These are phyloP conservation scores for Chamaenerion angustifolium DNA, from an alignment of 345 rosid species.

Conservation along the genomic window DNA sequence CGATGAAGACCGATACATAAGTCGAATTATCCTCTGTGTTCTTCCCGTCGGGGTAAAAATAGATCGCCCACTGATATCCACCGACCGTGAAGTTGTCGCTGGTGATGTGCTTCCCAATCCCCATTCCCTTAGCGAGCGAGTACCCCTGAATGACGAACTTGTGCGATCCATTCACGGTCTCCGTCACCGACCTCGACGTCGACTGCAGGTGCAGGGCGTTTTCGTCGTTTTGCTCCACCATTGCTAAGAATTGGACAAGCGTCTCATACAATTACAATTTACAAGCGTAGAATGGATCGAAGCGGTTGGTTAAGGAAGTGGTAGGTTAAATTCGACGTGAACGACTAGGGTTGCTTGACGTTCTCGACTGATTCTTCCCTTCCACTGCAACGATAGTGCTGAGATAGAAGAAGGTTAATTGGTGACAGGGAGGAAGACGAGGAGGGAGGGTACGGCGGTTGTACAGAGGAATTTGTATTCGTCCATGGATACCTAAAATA, in stretches of 20 bases:
- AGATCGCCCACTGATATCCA: slow-evolving; percentile 57
- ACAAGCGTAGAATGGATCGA: not conserved
- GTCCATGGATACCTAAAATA: too few relatives aligned
- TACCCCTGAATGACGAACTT: slow-evolving; percentile 36
- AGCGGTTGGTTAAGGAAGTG: not conserved
- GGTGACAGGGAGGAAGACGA: too few relatives aligned
- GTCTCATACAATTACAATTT: not conserved
- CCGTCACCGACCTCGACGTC: slow-evolving; percentile 37
- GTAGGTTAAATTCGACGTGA: too few relatives aligned
- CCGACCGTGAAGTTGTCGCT: slow-evolving; percentile 52
- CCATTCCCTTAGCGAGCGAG: slow-evolving; percentile 56
- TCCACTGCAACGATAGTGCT: too few relatives aligned
- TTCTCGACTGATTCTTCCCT: too few relatives aligned
- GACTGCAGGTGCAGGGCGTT: slow-evolving; percentile 15
- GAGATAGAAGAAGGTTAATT: too few relatives aligned
- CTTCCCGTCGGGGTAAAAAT: slow-evolving; percentile 63
- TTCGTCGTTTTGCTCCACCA: slow-evolving; percentile 4
- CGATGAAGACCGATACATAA: slow-evolving; percentile 54
- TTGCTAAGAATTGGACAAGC: not conserved
- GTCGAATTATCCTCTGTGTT: slow-evolving; percentile 47
- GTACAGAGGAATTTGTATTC: too few relatives aligned
- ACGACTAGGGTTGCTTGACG: too few relatives aligned
- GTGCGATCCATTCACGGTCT: slow-evolving; percentile 48
- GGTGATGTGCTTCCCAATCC: slow-evolving; percentile 53
- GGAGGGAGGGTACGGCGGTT: too few relatives aligned